A percentile compares a stretch with the other conserved stretches of the same genome.
These are phyloP conservation scores for Fusarium zealandicum DNA, from an alignment of 2,329 filamentous ascomycete genomes.

Conservation along the genomic window DNA sequence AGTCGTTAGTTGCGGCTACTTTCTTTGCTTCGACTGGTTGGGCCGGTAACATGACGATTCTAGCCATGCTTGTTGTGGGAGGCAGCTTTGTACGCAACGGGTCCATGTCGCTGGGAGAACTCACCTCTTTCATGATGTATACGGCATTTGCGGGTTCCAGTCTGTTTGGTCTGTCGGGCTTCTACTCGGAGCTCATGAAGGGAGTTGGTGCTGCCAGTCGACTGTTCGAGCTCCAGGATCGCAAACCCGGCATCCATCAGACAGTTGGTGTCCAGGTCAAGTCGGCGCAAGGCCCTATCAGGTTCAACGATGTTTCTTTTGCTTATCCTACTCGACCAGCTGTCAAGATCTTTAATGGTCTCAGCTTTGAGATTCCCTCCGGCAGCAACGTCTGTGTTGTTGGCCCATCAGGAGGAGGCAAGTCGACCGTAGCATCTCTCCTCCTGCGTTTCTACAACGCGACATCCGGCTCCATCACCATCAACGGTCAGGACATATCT, in stretches of 20 bases:
- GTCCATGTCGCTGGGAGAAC: constrained; percentile 85
- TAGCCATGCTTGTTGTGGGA: constrained; percentile 88
- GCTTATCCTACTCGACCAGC: constrained; percentile 93
- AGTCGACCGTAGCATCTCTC: constrained; percentile 93
- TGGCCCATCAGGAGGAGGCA: constrained; percentile 93
- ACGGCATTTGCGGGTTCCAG: constrained; percentile 86
- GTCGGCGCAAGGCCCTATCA: constrained; percentile 87
- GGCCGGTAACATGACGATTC: constrained; percentile 94
- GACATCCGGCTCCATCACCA: constrained; percentile 76
- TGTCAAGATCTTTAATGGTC: constrained; percentile 86
- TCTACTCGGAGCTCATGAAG: constrained; percentile 99
- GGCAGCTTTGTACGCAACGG: constrained; percentile 89
- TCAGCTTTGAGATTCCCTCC: constrained; percentile 90
- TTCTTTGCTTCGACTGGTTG: constrained; percentile 90
- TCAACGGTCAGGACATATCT: constrained; percentile 84
- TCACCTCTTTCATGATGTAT: constrained; percentile 99
- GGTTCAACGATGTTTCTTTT: constrained; percentile 85
- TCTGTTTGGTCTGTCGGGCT: constrained; percentile 91
- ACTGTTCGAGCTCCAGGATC: constrained; percentile 93
- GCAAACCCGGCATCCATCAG: constrained; percentile 83
- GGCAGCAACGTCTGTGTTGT: constrained; percentile 97
- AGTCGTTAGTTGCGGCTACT: constrained; percentile 86
- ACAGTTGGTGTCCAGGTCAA: constrained; percentile 81
- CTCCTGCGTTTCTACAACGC: constrained; percentile 91
- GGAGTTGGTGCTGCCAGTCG: constrained; percentile 96